Percentiles rank a stretch among this genome's conserved stretches.
These are phyloP conservation scores for Ormosia semicastrata DNA, from an alignment of 306 rosid species.

Conservation along the genomic window DNA sequence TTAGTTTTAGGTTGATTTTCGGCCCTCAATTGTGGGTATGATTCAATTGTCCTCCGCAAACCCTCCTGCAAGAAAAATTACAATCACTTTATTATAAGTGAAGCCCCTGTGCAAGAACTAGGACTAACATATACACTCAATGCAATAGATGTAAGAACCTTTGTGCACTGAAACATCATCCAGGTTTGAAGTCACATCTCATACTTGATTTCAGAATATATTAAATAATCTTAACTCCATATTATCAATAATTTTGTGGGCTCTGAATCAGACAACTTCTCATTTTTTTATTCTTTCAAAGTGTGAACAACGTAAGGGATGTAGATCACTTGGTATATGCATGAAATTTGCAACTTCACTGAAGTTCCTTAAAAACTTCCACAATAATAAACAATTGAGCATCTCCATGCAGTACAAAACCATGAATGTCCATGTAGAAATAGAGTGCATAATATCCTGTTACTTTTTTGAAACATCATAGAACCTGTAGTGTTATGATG, in stretches of 20 bases:
- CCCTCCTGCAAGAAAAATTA: slow-evolving; percentile 71
- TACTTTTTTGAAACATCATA: slow-evolving; percentile 19
- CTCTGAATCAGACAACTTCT: slow-evolving; percentile 1
- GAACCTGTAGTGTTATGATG: slow-evolving; percentile 77
- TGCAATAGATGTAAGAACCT: slow-evolving; percentile 7
- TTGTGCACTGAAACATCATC: slow-evolving; percentile 12
- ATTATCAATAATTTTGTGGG: slow-evolving; percentile 6
- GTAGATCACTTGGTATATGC: background rate
- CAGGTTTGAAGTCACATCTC: slow-evolving; percentile 20
- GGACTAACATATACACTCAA: slow-evolving; percentile 7
- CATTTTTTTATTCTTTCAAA: slow-evolving; percentile 8
- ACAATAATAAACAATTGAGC: background rate
- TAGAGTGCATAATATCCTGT: background rate
- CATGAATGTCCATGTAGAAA: background rate
- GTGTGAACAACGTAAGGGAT: background rate
- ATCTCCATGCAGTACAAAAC: slow-evolving; percentile 1
- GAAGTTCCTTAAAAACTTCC: background rate
- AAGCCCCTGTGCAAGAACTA: slow-evolving; percentile 2
- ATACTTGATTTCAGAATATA: slow-evolving; percentile 9
- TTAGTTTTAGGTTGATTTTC: slow-evolving; percentile 46
- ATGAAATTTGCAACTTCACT: slow-evolving; percentile 6
- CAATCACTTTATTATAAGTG: slow-evolving; percentile 4
- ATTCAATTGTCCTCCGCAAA: slow-evolving; percentile 73
- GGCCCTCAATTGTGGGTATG: slow-evolving; percentile 82
- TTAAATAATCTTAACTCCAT: slow-evolving; percentile 8